Base-by-base conservation (phyloP, 2,329 filamentous ascomycete species). In the Pseudogymnoascus sp. region DNA sequence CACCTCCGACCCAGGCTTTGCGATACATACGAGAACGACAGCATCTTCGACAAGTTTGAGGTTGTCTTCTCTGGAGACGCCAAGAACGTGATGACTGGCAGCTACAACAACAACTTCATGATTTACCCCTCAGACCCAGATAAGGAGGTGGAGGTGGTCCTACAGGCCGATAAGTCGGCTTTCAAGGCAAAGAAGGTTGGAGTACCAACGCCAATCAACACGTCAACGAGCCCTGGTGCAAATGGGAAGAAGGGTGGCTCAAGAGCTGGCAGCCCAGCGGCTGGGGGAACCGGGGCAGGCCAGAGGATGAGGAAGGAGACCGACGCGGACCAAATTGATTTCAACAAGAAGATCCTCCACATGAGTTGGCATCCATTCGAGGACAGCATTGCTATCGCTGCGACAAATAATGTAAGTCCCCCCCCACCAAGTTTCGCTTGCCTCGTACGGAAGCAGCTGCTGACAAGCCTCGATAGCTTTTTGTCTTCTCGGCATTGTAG, bases 51-150 rank as follows among this genome's bases (percentile, higher is more conserved):
- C 84, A 99, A 99, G 77, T 99, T 99, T 69, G 95, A 99, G 78
- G 95, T 99, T 44, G 93, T 97, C 62, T 99, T 99, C 79, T 97
- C 93, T 1, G 95, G 95, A 23, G 93, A 97, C 76, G 91, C 92
- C 40, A 96, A 96, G 83, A 97, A 99, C 71, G 95, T 97, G 69
- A 99, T 99, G 95, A 99, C 95, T 5, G 95, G 95, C 71, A 97
- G 92, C 75, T 99, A 99, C 82, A 99, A 99, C 83, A 99, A 99
- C 81, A 99, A 99, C 80, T 97, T 99, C 82, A 99, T 99, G 95
- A 99, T 99, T 74, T 99, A 97, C 76, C 95, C 95, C 4, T 95
- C 93, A 26, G 93, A 97, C 72, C 90, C 93, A 6, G 91, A 93
- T 69, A 96, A 96, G 79, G 95, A 99, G 75, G 93, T 93, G 2